These are phyloP conservation scores for Entomortierella lignicola DNA, from an alignment of 192 early-diverging fungal genomes.

Conservation along the genomic window DNA sequence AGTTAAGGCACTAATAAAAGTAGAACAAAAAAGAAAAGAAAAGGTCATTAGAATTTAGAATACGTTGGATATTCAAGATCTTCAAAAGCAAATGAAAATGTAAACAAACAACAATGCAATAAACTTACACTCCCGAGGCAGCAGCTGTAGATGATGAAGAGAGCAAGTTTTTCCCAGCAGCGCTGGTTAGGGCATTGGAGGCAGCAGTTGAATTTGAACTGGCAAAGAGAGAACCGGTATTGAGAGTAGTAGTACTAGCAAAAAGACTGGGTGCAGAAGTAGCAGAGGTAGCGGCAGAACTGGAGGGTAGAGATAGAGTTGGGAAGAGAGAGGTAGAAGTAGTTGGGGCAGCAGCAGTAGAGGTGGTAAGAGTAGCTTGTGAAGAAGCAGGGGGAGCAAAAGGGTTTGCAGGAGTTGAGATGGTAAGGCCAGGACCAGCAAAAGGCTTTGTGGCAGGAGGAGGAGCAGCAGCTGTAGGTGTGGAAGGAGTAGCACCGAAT, in stretches of 20 bases:
- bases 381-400: slow-evolving; percentile 2
- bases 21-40: not conserved
- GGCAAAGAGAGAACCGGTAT: slow-evolving; percentile 25
- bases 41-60: too few species aligned
- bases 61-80: not conserved
- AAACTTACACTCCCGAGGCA: slow-evolving; percentile 13
- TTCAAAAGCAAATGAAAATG: not conserved
- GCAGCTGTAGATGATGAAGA: slow-evolving; percentile 9
- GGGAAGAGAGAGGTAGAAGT: slow-evolving; percentile 13
- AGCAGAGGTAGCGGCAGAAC: slow-evolving; percentile 1
- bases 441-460: not conserved
- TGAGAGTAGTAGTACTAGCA: slow-evolving; percentile 8
- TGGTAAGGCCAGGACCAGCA: not conserved
- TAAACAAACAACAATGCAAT: not conserved
- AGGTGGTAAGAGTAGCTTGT: not conserved
- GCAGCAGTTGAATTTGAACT: slow-evolving; percentile 22
- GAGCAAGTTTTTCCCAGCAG: slow-evolving; percentile 15
- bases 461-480: slow-evolving; percentile 1
- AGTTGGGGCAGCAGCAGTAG: slow-evolving; percentile 3
- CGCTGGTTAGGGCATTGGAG: slow-evolving; percentile 22
- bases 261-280: slow-evolving; percentile 23
- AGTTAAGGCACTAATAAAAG: slow-evolving; percentile 24
- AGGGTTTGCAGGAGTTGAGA: slow-evolving; percentile 11
- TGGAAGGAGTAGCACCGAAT: not conserved
- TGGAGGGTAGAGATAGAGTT: not conserved